phyloP scores from a whole-genome alignment of 176 grass and related monocot species.

The Hsuehochloa calcarea region DNA sequence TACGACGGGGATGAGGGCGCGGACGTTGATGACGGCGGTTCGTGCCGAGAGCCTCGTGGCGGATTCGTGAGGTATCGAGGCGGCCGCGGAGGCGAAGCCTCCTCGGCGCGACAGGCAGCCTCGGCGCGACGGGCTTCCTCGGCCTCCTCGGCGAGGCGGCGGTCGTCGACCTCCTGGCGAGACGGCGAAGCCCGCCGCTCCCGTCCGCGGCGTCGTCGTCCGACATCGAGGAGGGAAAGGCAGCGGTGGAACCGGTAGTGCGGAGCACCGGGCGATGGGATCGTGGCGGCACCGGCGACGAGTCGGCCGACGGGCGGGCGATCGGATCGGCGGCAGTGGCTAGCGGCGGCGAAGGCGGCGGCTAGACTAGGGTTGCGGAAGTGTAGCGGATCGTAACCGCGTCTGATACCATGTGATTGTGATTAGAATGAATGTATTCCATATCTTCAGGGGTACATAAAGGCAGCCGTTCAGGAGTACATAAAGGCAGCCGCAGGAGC shows the following conservation, averaged over 20 bases:
- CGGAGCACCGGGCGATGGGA: background rate
- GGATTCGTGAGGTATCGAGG: background rate
- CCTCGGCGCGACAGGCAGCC: background rate
- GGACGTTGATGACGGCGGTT: background rate
- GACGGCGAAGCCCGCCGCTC: no score
- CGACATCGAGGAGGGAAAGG: background rate
- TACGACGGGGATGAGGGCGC: background rate
- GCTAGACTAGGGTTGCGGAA: no score
- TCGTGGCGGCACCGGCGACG: background rate
- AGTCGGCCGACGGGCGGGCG: background rate
- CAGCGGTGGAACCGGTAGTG: background rate
- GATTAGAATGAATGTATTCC: no score
- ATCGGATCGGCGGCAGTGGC: no score
- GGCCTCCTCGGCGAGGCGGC: background rate
- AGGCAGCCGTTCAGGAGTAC: rapidly evolving
- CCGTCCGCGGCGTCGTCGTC: background rate
- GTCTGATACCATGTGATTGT: no score
- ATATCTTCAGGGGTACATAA: no score
- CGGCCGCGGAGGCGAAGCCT: background rate
- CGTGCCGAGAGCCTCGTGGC: background rate
- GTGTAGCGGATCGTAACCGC: no score
- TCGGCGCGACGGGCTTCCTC: no score
- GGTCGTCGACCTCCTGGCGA: no score
- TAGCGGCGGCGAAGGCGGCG: background rate
- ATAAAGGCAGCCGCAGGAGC: no score